Conservation (phyloP, 495 filamentous ascomycete species). For the Bombardia bombarda region DNA sequence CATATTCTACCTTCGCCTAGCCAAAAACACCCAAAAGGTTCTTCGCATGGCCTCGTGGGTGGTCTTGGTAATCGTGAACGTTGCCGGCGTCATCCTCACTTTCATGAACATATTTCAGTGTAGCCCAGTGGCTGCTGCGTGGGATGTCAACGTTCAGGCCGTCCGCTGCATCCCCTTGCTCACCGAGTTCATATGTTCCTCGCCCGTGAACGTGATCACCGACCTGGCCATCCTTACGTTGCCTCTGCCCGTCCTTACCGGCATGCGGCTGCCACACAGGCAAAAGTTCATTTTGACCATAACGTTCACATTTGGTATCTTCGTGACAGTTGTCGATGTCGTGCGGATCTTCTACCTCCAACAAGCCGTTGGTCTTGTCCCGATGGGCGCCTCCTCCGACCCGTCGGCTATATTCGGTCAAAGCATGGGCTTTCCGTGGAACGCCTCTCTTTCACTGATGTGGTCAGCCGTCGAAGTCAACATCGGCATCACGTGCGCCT, state of each 20-base stretch:
- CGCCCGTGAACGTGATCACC: slow-evolving; percentile 79
- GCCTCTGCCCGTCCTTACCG: slow-evolving; percentile 80
- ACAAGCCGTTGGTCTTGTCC: slow-evolving; percentile 45
- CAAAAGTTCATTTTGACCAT: slow-evolving; percentile 80
- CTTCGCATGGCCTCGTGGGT: slow-evolving; percentile 63
- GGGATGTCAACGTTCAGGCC: slow-evolving; percentile 30
- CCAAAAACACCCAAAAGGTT: slow-evolving; percentile 59
- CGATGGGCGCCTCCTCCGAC: slow-evolving; percentile 17
- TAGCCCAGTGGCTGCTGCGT: slow-evolving; percentile 59
- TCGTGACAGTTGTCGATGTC: slow-evolving; percentile 82
- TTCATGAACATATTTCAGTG: slow-evolving; percentile 89
- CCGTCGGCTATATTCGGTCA: slow-evolving; percentile 24
- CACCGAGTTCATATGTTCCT: slow-evolving; percentile 74
- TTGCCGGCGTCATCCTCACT: slow-evolving; percentile 69
- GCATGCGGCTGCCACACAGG: slow-evolving; percentile 71
- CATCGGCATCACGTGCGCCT: slow-evolving; percentile 78
- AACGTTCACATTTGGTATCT: slow-evolving; percentile 76
- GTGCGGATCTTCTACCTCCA: slow-evolving; percentile 85
- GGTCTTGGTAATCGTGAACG: slow-evolving; percentile 66
- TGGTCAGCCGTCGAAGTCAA: slow-evolving; percentile 92
- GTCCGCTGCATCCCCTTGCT: slow-evolving; percentile 65
- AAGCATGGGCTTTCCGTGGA: slow-evolving; percentile 48
- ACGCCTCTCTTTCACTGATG: slow-evolving; percentile 79
- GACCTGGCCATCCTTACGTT: slow-evolving; percentile 74
- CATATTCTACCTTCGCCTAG: slow-evolving; percentile 75